phyloP scores from a whole-genome alignment of 2,329 filamentous ascomycete species.

The Aureobasidium uvarum region DNA sequence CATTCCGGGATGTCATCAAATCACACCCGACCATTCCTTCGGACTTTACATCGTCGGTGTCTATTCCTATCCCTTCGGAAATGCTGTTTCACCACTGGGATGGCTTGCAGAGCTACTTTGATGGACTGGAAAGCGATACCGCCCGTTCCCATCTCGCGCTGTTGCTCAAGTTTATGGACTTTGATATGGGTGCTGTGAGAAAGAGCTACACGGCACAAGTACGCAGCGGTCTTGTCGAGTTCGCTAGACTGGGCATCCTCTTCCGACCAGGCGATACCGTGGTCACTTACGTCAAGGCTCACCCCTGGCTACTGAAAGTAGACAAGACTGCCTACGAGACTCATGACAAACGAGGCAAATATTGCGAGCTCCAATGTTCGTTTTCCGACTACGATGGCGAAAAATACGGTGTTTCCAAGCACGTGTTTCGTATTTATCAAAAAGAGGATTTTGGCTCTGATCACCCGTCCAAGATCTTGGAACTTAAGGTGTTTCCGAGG shows the following conservation, averaged over 20 bases:
- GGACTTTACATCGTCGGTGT: neutral
- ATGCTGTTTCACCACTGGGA: conserved; percentile 17
- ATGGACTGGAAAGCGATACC: neutral
- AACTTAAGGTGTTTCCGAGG: neutral
- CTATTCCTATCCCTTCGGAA: neutral
- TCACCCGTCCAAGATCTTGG: conserved; percentile 6
- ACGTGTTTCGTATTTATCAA: neutral
- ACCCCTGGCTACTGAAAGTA: neutral
- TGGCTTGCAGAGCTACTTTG: neutral
- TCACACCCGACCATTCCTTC: conserved; percentile 11
- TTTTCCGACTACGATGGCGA: conserved; percentile 13
- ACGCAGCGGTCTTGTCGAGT: conserved; percentile 5
- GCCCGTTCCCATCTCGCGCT: neutral
- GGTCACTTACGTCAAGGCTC: conserved; percentile 8
- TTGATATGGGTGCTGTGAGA: conserved; percentile 9
- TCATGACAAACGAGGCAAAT: conserved; percentile 4
- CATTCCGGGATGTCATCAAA: conserved; percentile 7
- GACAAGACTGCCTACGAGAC: conserved; percentile 1
- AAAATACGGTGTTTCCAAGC: conserved; percentile 1
- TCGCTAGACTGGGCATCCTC: neutral
- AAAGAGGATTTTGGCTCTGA: conserved; percentile 11
- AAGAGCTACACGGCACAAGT: neutral
- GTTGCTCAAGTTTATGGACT: neutral
- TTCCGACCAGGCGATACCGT: conserved; percentile 6
- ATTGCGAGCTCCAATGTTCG: conserved; percentile 5